Evolutionary conservation across 1,139 yeast genomes (phyloP), one percentile per base, ranked within the genome.

Genomic region (Nakaseomyces sp.): DNA sequence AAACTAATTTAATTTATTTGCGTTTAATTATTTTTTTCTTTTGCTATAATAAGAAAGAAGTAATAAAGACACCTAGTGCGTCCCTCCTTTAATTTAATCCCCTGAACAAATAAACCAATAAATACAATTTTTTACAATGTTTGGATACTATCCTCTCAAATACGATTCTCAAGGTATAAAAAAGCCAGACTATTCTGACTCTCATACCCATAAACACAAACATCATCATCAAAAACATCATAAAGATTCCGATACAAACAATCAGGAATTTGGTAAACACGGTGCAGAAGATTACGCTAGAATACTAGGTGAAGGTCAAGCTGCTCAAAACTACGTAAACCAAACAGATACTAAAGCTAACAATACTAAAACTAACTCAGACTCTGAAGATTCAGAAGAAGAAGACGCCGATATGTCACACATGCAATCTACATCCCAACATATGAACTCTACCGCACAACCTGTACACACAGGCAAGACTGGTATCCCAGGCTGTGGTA

Each of bases 231-330:
- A n/a, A 20, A 20, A 35, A 4, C 24, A 32, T 8, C 4, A 12
- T 2, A 15, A 20, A 12, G 18, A 35, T 20, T 32, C 36, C 18
- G 24, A 29, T 29, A 6, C 13, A 29, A 5, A 29, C 10, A 29
- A 19, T 12, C 42, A 35, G 18, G 36, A 25, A n/a, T 46, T 46
- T 32, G 47, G 45, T 3, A 19, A 44, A 20, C 50, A 45, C 32
- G 39, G 30, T 6, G 39, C 41, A 5, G 42, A 37, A 16, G 48
- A 48, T 17, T 48, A 50, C 40, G 45, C 44, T 17, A 39, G 35
- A 12, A 38, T 45, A 13, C 30, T 48, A 25, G 50, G 50, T 8
- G 52, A 47, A 40, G 54, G 53, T 2, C 54, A 51, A 33, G 45
- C 43, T 16, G 45, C 45, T 25, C 46, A 48, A 15, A 44, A 44